phyloP scores from a whole-genome alignment of 768 basidiomycete species.

The Tylopilus sp. region DNA sequence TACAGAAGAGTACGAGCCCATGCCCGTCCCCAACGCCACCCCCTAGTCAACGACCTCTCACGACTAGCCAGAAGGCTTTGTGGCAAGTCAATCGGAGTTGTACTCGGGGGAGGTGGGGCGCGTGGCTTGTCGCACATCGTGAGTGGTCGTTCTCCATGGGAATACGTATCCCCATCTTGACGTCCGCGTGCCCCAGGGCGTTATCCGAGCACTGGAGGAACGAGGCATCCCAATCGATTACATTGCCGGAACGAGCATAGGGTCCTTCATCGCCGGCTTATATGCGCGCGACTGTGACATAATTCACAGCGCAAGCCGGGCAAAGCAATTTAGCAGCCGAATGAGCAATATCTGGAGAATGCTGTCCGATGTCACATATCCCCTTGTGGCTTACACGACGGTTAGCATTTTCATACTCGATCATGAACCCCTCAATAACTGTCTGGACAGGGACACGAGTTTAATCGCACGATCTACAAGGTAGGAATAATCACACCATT shows the following conservation, averaged over 20 bases:
- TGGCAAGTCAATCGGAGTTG: conserved; percentile 89
- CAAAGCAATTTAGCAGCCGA: conserved; percentile 87
- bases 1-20: conserved; percentile 69
- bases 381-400: conserved; percentile 73
- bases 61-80: conserved; percentile 87
- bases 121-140: conserved; percentile 78
- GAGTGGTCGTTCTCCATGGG: conserved; percentile 27
- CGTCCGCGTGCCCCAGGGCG: conserved; percentile 54
- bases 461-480: conserved; percentile 94
- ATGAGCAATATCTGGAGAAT: conserved; percentile 96
- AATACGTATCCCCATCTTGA: conserved; percentile 2
- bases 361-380: conserved; percentile 85
- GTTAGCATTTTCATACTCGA: conserved; percentile 33
- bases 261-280: conserved; percentile 87
- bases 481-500: conserved; percentile 32
- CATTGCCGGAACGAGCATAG: conserved; percentile 92
- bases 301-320: conserved; percentile 76
- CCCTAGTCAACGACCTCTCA: conserved; percentile 88
- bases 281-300: conserved; percentile 95
- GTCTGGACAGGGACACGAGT: conserved; percentile 77
- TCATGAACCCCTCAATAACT: background rate
- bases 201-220: conserved; percentile 89
- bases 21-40: conserved; percentile 68
- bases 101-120: conserved; percentile 97
- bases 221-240: conserved; percentile 92